phyloP scores from a whole-genome alignment of 768 basidiomycete species.

The Gloeostereum incarnatum region DNA sequence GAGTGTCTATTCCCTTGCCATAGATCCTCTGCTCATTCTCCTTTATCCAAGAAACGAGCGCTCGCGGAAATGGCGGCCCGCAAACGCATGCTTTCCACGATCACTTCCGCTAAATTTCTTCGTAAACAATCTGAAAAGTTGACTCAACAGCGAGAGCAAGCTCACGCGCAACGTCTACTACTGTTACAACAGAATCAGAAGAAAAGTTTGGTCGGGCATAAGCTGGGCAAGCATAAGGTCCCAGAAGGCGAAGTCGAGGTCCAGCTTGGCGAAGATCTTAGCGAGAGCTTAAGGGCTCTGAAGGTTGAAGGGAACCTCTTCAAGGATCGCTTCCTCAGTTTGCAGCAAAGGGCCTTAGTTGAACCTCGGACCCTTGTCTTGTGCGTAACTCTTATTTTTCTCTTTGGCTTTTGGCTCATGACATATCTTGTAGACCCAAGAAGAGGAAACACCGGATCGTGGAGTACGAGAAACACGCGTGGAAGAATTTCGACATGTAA shows the following conservation, averaged over 20 bases:
- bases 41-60: conserved; percentile 44
- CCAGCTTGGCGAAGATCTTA: conserved; percentile 85
- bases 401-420: not conserved
- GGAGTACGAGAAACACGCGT: conserved; percentile 74
- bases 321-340: conserved; percentile 77
- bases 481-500: conserved; percentile 68
- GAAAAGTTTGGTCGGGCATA: conserved; percentile 62
- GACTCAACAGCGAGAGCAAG: conserved; percentile 30
- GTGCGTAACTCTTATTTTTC: conserved; percentile 30
- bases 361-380: conserved; percentile 78
- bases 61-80: conserved; percentile 48
- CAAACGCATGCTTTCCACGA: conserved; percentile 52
- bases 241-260: conserved; percentile 65
- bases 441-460: conserved; percentile 41
- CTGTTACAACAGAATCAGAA: conserved; percentile 40
- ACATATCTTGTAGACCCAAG: conserved; percentile 29
- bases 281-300: conserved; percentile 72
- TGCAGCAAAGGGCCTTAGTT: conserved; percentile 81
- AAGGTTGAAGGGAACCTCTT: conserved; percentile 95
- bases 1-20: conserved; percentile 16
- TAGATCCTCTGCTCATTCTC: not conserved
- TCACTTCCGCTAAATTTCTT: conserved; percentile 46
- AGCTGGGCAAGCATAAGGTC: conserved; percentile 74
- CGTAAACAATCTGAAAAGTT: conserved; percentile 29
- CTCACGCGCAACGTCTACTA: conserved; percentile 29